These are phyloP conservation scores for Malassezia dermatis DNA, from an alignment of 1,284 basidiomycete species.

Conservation along the genomic window DNA sequence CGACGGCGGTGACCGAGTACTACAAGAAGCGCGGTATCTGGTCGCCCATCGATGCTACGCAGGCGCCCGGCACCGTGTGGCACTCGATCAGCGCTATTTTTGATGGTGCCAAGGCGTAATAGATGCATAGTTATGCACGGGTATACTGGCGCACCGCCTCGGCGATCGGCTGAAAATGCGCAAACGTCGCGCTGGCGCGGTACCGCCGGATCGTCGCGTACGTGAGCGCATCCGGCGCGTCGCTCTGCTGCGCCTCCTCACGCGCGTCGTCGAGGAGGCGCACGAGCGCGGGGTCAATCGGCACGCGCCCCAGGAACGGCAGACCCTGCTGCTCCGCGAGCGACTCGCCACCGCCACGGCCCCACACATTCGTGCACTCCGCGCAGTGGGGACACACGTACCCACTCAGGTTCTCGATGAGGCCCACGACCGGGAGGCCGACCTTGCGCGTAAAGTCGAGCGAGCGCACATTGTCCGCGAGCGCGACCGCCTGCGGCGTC, in stretches of 20 bases:
- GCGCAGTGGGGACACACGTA: constrained; percentile 78
- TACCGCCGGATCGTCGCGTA: constrained; percentile 38
- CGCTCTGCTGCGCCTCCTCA: not conserved
- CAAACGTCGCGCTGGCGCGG: constrained; percentile 34
- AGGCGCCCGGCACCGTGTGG: constrained; percentile 85
- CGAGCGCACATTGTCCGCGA: constrained; percentile 89
- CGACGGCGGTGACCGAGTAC: constrained; percentile 90
- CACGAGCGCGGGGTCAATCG: constrained; percentile 86
- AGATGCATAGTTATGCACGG: not conserved
- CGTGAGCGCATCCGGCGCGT: constrained; percentile 18
- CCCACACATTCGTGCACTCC: constrained; percentile 89
- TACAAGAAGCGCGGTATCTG: constrained; percentile 70
- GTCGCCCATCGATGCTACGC: constrained; percentile 75
- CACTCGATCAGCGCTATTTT: constrained; percentile 57
- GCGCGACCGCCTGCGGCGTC: constrained; percentile 90
- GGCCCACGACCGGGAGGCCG: constrained; percentile 73
- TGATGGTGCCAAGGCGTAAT: constrained; percentile 15
- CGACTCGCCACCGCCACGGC: constrained; percentile 73
- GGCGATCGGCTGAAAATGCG: constrained; percentile 40
- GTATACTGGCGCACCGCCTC: constrained; percentile 21
- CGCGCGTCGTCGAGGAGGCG: constrained; percentile 67
- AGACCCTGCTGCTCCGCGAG: constrained; percentile 63
- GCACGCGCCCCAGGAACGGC: constrained; percentile 74
- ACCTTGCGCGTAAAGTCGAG: constrained; percentile 85
- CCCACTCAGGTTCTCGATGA: constrained; percentile 98